Evolutionary conservation across 306 rosid genomes (phyloP), one percentile per base, ranked within the genome.

Genomic region (Vigna nakashimae): DNA sequence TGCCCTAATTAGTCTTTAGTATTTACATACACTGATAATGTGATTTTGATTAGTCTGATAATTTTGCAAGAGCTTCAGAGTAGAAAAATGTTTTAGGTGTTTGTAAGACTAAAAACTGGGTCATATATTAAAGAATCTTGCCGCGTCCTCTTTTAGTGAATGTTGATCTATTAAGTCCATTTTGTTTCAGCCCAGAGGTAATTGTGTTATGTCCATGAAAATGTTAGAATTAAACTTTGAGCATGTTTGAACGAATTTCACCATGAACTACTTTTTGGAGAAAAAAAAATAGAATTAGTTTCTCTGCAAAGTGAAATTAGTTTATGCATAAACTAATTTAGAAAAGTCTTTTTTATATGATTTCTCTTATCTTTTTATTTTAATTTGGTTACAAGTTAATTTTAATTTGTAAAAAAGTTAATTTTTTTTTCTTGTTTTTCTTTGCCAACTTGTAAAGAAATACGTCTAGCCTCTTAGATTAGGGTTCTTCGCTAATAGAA

Each of bases 41-140:
- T 32, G 64, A 46, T 42, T 34, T 77, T 72, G 69, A 65, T 43
- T 66, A 77, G 72, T 71, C 13, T 62, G 64, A 12, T 36, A 6
- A 13, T 22, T 73, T 24, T 69, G 40, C 60, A 3, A 43, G 45
- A 75, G 13, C 66, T 22, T 43, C 20, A 53, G 28, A 72, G 66
- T 48, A 34, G 18, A 69, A 53, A 24, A 53, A 60, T 74, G 60
- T 36, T 79, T 24, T 55, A 20, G 79, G 59, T 64, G 69, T 46
- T 69, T 79, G 67, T 62, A 51, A 50, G 70, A 20, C 60, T 70
- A 38, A 43, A 58, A 62, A 30, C 49, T 30, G 59, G 38, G 34
- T 48, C 58, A 76, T 76, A 36, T 67, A 2, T 11, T 13, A 2
- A 42, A 28, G 49, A 63, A 56, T 43, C 53, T 74, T 79, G 69